Base-by-base conservation (phyloP, 2,329 filamentous ascomycete genomes). In the Hypomyces rosellus region DNA sequence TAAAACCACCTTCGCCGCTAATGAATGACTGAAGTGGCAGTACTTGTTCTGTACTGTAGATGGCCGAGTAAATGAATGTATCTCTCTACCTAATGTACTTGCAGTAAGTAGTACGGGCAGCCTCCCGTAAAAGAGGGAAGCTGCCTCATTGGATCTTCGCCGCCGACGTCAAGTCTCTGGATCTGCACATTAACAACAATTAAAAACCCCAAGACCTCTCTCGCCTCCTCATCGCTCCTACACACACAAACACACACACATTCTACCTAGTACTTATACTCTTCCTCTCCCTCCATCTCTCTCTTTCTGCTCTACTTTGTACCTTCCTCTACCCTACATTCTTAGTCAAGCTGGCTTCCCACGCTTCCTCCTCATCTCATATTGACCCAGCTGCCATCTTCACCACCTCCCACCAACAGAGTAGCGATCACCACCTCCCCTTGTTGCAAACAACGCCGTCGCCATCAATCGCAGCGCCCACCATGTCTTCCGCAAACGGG, bases 401-500 rank as follows among this genome's bases (percentile, higher is more conserved):
- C 9, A 30, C 25, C 9, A 30, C 25, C 9, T 30, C 25, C 25
- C 25, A 30, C 8, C 25, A 30, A 30, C 25, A 30, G 6, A 30
- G 25, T 11, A 30, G 25, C 9, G 25, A 30, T 11, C 25, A 30
- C 9, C 25, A 30, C 6, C 25, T 30, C 25, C 25, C 25, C 25
- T 11, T 30, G 9, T 6, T 30, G 6, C 25, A 30, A 30, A 30
- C 25, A 8, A 30, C 25, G 8, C 25, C 25, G 15, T 34, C 36
- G 34, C 39, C 13, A 7, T 43, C 34, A 7, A 30, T 30, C 6
- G 25, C 25, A 30, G 25, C 25, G 39, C 50, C 48, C 36, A 51
- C 38, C 39, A 54, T 55, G 50, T 44, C 56, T 34, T 55, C 55
- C 15, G 15, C 46, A n/a, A 65, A 64, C 53, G 62, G 60, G 49